Evolutionary conservation across 108 stramenopile genomes (phyloP), one percentile per base, ranked within the genome.

Genomic region (Skeletonema potamos): DNA sequence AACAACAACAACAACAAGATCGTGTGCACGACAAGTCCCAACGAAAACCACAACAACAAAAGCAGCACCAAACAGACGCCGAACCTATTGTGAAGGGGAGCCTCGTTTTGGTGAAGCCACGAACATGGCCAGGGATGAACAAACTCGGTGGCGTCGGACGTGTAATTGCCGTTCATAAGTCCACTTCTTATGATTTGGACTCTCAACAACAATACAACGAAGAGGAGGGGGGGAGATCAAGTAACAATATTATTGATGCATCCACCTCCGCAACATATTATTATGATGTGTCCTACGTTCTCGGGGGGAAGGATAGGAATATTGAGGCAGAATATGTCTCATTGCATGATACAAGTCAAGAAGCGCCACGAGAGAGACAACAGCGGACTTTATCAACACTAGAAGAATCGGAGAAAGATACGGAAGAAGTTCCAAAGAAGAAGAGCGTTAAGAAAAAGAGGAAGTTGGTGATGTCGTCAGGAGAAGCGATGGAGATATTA

Each of bases 281-380:
- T 72, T 90, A 86, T 66, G 78, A 90, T 72, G 84, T 90, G 0
- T 54, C 75, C 10, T 90, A 90, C 39, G 66, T 90, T 43, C 43
- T 90, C 44, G 89, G 89, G 26, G 89, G 89, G 32, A 80, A 62
- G 30, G 89, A 90, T 56, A 81, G 62, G 27, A 58, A 72, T 10
- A 82, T 90, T 6, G 89, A 87, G 55, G 72, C 74, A 20, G 70
- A 64, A 17, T 87, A 84, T 72, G 73, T 87, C 17, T 34, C 64
- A 29, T 8, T 58, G 55, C 66, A 67, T 29, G 27, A 26, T 51
- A 22, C 48, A 1, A 51, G 0, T 51, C 48, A 8, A 22, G 48
- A 51, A 22, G 48, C 22, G 6, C 48, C 48, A 10, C 6, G 48
- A 51, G 48, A 51, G 22, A 51, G 48, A 7, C 48, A 51, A 3